Base-by-base conservation (phyloP, 2,329 filamentous ascomycete genomes). In the Domatiomyces catenatus region DNA sequence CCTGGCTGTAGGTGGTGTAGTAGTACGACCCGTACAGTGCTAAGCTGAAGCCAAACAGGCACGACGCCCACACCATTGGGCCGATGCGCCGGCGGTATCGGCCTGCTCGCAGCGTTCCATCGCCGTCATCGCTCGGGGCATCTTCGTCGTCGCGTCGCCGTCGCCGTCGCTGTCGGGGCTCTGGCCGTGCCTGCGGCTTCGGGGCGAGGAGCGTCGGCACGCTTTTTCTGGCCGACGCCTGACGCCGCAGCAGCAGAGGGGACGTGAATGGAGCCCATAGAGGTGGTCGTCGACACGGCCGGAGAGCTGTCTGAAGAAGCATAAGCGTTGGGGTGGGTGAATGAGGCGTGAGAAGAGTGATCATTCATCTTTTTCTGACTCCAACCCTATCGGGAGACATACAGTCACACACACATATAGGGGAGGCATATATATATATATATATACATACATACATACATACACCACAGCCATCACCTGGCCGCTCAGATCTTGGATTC, bases 1-100 rank as follows among this genome's bases (percentile, higher is more conserved):
- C 64, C 19, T 62, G 64, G 22, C 56, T 56, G 57, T 72, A 71
- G 2, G 67, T 67, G 18, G 62, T 61, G 58, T 71, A 72, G 8
- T 70, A 61, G 48, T 67, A 71, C 48, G 65, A 63, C 50, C 64
- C 63, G 60, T 73, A 73, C 10, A 63, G 64, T 51, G 69, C 68
- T 15, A 72, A 61, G 1, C 59, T 58, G 42, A 71, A 65, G 47
- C 67, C 61, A 47, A 66, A 61, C 42, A 71, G 55, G 3, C 65
- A 68, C 12, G 67, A 53, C 15, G 65, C 58, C 44, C 66, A 68
- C 54, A 71, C 32, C 32, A 39, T 39, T 15, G 32, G 32, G 32
- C 32, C 32, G 5, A 39, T 39, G 32, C 10, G 32, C 4, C 32
- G 32, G 8, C 32, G 32, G 32, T 39, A 39, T 39, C 32, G 8